phyloP scores from a whole-genome alignment of 768 basidiomycete genomes.

The Lactarius vividus region DNA sequence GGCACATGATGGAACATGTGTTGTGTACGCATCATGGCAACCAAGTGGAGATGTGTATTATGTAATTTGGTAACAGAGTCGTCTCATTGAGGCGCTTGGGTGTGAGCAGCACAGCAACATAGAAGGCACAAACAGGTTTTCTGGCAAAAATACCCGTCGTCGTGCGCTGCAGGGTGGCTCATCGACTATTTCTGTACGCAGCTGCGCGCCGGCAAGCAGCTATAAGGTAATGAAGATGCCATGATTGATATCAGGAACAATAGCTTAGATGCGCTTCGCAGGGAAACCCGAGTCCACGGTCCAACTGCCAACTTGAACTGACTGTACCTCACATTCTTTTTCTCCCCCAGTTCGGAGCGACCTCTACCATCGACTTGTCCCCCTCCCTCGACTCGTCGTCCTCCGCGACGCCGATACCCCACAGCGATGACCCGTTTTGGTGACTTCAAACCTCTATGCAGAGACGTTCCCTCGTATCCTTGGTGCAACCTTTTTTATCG shows the following conservation, averaged over 20 bases:
- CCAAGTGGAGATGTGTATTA: neutral
- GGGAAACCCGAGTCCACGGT: conserved; percentile 1
- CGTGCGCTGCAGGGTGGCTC: neutral
- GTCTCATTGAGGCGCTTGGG: neutral
- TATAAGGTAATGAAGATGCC: neutral
- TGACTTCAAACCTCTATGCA: conserved; percentile 68
- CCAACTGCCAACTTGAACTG: neutral
- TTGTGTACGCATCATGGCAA: neutral
- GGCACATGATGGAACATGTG: neutral
- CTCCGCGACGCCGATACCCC: conserved; percentile 7
- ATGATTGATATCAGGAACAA: conserved; percentile 1
- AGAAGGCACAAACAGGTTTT: neutral
- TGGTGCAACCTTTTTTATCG: conserved; percentile 96
- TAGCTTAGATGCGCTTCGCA: conserved; percentile 1
- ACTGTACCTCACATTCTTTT: neutral
- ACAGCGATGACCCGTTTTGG: conserved; percentile 60
- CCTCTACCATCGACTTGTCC: neutral
- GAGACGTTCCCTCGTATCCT: conserved; percentile 71
- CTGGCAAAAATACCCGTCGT: neutral
- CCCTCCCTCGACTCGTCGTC: neutral
- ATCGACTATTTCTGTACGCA: neutral
- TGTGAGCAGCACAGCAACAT: neutral
- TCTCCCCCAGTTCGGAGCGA: neutral
- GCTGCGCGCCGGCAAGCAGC: neutral
- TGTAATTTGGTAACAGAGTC: neutral